Conservation (phyloP, 1,284 basidiomycete species). For the Termitomyces sp. region DNA sequence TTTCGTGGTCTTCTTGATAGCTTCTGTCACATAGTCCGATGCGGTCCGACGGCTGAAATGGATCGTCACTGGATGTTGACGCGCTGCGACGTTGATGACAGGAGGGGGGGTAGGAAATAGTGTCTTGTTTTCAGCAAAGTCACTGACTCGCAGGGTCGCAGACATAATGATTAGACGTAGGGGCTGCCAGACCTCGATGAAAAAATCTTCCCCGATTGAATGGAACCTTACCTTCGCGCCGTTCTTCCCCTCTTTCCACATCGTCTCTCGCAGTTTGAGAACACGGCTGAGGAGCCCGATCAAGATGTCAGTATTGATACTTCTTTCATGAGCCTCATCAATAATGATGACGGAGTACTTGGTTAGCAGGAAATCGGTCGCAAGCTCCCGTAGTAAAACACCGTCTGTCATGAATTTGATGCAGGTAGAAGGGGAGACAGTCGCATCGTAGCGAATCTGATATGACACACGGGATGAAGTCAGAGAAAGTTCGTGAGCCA, state of each 20-base stretch:
- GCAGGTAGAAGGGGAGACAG: slow-evolving; percentile 80
- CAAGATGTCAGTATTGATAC: slow-evolving; percentile 97
- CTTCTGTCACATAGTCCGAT: slow-evolving; percentile 87
- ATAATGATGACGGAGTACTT: slow-evolving; percentile 95
- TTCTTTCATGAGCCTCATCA: slow-evolving; percentile 97
- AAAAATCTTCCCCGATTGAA: background rate
- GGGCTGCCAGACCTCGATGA: slow-evolving; percentile 47
- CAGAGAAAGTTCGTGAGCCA: slow-evolving; percentile 84
- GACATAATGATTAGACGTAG: slow-evolving; percentile 98
- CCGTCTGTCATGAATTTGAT: slow-evolving; percentile 99
- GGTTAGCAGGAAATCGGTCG: slow-evolving; percentile 83
- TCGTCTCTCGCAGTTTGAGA: slow-evolving; percentile 79
- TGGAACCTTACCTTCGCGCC: slow-evolving; percentile 50
- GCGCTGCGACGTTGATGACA: slow-evolving; percentile 82
- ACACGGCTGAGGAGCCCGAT: slow-evolving; percentile 95
- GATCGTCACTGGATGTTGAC: slow-evolving; percentile 93
- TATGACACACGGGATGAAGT: slow-evolving; percentile 83
- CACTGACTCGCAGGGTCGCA: slow-evolving; percentile 89
- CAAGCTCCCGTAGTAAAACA: slow-evolving; percentile 90
- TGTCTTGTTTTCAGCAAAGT: slow-evolving; percentile 85
- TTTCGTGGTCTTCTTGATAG: slow-evolving; percentile 86
- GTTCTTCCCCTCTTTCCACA: slow-evolving; percentile 77
- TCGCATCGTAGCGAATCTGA: slow-evolving; percentile 97
- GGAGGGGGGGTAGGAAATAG: slow-evolving; percentile 86
- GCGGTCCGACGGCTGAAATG: slow-evolving; percentile 89